phyloP scores from a whole-genome alignment of 352 stramenopile species.

The Globisporangium rhizosaccharum region DNA sequence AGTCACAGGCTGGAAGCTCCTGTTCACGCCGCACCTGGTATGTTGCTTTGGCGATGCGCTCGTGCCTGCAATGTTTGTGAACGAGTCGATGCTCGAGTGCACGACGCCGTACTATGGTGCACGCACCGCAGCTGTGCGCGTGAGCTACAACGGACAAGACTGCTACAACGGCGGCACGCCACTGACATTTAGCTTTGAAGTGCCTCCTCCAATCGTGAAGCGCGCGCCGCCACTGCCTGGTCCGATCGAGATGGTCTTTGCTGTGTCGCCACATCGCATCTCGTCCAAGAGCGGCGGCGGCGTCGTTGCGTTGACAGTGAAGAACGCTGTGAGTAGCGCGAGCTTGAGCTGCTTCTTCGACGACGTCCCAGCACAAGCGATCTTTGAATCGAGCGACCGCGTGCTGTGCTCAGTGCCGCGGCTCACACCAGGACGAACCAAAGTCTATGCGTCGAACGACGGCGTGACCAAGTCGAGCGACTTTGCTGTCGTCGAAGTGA shows the following conservation, averaged over 20 bases:
- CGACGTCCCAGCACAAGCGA: slow-evolving; percentile 14
- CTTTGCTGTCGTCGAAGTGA: slow-evolving; percentile 33
- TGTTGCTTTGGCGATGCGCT: slow-evolving; percentile 61
- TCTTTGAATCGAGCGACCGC: slow-evolving; percentile 26
- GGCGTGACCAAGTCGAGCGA: slow-evolving; percentile 31
- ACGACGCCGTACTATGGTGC: slow-evolving; percentile 29
- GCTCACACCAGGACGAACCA: slow-evolving; percentile 20
- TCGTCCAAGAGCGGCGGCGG: slow-evolving; percentile 25
- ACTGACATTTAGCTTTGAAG: slow-evolving; percentile 39
- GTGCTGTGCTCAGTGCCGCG: slow-evolving; percentile 36
- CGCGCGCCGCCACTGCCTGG: slow-evolving; percentile 26
- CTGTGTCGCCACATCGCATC: slow-evolving; percentile 24
- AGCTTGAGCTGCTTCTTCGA: slow-evolving; percentile 61
- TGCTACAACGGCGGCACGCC: slow-evolving; percentile 31
- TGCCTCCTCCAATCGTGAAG: slow-evolving; percentile 22
- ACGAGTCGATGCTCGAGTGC: slow-evolving; percentile 53
- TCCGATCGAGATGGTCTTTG: slow-evolving; percentile 35
- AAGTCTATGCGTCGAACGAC: slow-evolving; percentile 50
- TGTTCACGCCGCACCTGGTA: slow-evolving; percentile 37
- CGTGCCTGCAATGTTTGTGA: slow-evolving; percentile 59
- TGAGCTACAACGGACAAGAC: slow-evolving; percentile 59
- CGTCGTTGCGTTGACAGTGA: slow-evolving; percentile 28
- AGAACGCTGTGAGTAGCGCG: slow-evolving; percentile 26
- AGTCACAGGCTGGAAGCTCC: slow-evolving; percentile 46
- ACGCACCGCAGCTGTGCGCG: slow-evolving; percentile 18